Conservation (phyloP, 2,329 filamentous ascomycete genomes). For the Eurotiales sp. region DNA sequence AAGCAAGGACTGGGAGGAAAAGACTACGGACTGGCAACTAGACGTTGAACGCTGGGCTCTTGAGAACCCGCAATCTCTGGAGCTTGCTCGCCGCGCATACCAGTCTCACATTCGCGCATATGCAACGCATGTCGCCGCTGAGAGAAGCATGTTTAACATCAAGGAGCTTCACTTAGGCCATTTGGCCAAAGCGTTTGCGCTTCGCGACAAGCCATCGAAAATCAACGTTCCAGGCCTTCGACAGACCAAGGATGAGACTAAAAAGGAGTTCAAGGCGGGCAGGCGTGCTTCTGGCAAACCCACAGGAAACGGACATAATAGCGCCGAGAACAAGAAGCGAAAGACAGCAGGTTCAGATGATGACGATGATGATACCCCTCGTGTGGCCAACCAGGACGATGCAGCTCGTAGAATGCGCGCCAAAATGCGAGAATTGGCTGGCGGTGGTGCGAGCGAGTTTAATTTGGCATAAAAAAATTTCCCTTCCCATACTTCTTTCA, state of each 20-base stretch:
- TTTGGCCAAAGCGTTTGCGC: constrained; percentile 85
- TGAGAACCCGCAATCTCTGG: constrained; percentile 64
- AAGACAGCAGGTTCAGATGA: constrained; percentile 20
- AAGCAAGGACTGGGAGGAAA: constrained; percentile 59
- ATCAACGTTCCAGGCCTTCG: constrained; percentile 58
- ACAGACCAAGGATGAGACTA: constrained; percentile 45
- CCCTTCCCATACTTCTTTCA: constrained; percentile 4
- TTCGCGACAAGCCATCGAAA: constrained; percentile 81
- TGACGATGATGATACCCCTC: constrained; percentile 24
- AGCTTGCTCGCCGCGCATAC: constrained; percentile 79
- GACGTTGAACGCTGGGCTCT: constrained; percentile 63
- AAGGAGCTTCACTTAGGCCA: constrained; percentile 88
- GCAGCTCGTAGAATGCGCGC: constrained; percentile 52
- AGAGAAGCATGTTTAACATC: constrained; percentile 86
- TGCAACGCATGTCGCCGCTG: constrained; percentile 83
- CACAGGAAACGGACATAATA: neutral
- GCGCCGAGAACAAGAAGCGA: constrained; percentile 24
- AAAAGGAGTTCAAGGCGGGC: constrained; percentile 46
- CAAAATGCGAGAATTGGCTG: constrained; percentile 51
- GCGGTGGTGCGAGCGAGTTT: constrained; percentile 52
- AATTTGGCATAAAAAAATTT: constrained; percentile 48
- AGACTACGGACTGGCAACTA: constrained; percentile 65
- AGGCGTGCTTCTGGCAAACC: constrained; percentile 26
- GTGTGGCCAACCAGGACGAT: constrained; percentile 38
- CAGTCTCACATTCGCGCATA: constrained; percentile 93